phyloP scores from a whole-genome alignment of 2,329 filamentous ascomycete genomes.

The Fusarium guadeloupense region DNA sequence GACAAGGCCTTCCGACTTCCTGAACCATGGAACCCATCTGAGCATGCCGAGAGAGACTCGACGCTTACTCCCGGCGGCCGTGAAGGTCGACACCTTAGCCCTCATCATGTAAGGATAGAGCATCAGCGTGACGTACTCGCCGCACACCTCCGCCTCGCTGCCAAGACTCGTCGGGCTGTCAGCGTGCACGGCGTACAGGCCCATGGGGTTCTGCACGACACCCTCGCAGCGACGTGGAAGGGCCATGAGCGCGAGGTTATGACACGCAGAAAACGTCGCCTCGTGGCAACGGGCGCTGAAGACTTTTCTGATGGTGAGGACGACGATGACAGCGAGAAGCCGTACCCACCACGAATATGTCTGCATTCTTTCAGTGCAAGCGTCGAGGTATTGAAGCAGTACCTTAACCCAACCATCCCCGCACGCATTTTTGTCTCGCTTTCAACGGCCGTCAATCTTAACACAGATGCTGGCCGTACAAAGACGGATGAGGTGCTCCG shows the following conservation, averaged over 20 bases:
- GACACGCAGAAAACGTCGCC: conserved; percentile 66
- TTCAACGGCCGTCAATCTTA: conserved; percentile 83
- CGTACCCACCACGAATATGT: conserved; percentile 88
- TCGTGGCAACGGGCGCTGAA: conserved; percentile 58
- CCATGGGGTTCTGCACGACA: conserved; percentile 75
- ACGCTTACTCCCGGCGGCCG: conserved; percentile 73
- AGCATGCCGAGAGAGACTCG: conserved; percentile 40
- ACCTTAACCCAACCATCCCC: conserved; percentile 76
- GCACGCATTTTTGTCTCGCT: conserved; percentile 88
- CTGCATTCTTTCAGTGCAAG: conserved; percentile 92
- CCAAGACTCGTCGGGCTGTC: conserved; percentile 70
- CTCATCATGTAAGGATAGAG: conserved; percentile 71
- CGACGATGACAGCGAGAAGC: conserved; percentile 53
- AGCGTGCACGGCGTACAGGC: conserved; percentile 80
- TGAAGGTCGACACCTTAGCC: conserved; percentile 73
- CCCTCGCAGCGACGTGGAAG: conserved; percentile 72
- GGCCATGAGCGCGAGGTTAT: conserved; percentile 71
- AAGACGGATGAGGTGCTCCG: conserved; percentile 73
- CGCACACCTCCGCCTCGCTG: conserved; percentile 76
- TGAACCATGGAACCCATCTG: conserved; percentile 58
- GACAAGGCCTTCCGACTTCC: conserved; percentile 83
- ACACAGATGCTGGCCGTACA: conserved; percentile 55
- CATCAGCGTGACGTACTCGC: conserved; percentile 75
- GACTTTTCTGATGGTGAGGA: conserved; percentile 53
- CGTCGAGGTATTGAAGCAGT: conserved; percentile 78